These are phyloP conservation scores for Hanseniaspora hatyaiensis DNA, from an alignment of 805 yeast genomes.

Conservation along the genomic window DNA sequence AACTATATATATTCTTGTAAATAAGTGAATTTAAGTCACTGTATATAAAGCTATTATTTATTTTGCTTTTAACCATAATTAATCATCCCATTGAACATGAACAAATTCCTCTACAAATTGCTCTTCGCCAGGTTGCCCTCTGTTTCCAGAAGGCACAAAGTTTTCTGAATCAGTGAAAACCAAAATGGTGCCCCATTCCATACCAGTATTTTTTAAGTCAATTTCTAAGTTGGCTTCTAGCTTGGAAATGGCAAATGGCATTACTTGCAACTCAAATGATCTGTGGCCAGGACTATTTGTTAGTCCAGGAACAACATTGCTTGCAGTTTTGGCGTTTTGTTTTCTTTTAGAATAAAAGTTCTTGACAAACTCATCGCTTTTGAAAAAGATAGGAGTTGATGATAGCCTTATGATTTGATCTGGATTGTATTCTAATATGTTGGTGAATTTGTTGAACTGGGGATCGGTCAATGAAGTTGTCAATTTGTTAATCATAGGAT, in stretches of 20 bases:
- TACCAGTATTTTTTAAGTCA: slow-evolving; percentile 43
- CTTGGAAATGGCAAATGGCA: slow-evolving; percentile 86
- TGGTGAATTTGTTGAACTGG: slow-evolving; percentile 67
- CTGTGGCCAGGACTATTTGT: slow-evolving; percentile 34
- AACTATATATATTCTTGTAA: not conserved
- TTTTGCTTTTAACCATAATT: no score
- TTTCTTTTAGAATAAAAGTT: not conserved
- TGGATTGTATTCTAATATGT: slow-evolving; percentile 68
- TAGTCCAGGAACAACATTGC: slow-evolving; percentile 1
- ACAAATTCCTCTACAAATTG: slow-evolving; percentile 62
- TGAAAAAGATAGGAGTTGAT: slow-evolving; percentile 16
- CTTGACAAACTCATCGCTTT: slow-evolving; percentile 14
- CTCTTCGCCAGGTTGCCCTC: slow-evolving; percentile 47
- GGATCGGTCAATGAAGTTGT: slow-evolving; percentile 57
- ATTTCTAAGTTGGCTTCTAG: slow-evolving; percentile 48
- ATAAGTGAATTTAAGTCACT: no score
- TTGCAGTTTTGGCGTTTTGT: not conserved
- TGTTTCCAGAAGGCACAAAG: slow-evolving; percentile 45
- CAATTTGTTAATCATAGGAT: slow-evolving; percentile 38
- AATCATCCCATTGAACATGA: slow-evolving; percentile 78
- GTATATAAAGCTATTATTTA: no score
- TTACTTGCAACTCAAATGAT: slow-evolving; percentile 74
- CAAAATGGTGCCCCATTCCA: slow-evolving; percentile 95
- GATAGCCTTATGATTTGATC: slow-evolving; percentile 63
- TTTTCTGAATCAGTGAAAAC: slow-evolving; percentile 69